Percentiles rank a stretch among this genome's conserved stretches.
Conservation (phyloP, 1,139 yeast genomes). For the Yamadazyma atlantica region DNA sequence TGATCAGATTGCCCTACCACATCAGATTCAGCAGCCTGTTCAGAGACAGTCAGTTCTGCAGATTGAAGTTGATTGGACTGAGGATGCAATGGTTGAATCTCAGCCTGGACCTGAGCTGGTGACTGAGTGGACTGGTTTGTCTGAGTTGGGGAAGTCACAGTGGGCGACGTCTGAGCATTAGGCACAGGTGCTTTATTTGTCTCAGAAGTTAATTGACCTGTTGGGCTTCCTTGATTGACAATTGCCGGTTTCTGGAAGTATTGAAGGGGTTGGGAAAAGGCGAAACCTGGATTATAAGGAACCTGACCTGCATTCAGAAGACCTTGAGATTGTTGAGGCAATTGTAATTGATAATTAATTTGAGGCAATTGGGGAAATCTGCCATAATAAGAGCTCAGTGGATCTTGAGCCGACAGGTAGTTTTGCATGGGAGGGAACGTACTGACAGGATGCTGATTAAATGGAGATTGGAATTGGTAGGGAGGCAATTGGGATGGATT, state of each 20-base stretch:
- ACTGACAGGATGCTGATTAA: neutral
- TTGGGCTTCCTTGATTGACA: neutral
- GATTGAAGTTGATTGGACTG: too few species aligned
- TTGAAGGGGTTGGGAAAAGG: neutral
- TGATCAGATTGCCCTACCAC: too few species aligned
- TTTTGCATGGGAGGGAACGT: neutral
- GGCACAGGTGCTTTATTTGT: too few species aligned
- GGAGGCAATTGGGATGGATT: neutral
- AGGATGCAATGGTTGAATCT: too few species aligned
- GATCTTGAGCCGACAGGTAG: neutral
- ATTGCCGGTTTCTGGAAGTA: neutral
- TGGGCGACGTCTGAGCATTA: too few species aligned
- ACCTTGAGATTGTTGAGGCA: neutral
- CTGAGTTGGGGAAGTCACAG: too few species aligned
- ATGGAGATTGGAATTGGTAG: neutral
- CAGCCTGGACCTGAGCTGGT: too few species aligned
- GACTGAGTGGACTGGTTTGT: too few species aligned
- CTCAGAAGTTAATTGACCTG: too few species aligned
- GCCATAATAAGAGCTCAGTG: neutral
- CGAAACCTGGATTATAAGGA: neutral
- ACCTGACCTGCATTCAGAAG: too few species aligned
- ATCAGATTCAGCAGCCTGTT: too few species aligned
- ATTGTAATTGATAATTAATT: neutral
- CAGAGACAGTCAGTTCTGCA: too few species aligned
- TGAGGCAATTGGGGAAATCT: conserved; percentile 1